Conservation (phyloP, 352 stramenopile genomes). For the Globisporangium irregulare region DNA sequence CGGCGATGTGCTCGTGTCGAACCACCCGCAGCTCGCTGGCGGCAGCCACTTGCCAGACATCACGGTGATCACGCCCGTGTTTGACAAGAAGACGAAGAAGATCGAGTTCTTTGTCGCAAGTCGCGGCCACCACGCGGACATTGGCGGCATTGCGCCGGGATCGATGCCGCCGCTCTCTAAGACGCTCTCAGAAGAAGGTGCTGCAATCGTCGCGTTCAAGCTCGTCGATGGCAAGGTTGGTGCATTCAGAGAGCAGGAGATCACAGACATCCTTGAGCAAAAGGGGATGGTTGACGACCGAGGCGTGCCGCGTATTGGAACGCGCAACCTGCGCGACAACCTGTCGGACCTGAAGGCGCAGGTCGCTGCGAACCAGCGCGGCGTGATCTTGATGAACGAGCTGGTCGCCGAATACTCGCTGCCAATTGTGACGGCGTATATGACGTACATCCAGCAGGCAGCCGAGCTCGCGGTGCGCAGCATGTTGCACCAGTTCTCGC, state of each 20-base stretch:
- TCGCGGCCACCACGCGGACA: slow-evolving; percentile 97
- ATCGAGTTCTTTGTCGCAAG: slow-evolving; percentile 99
- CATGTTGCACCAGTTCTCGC: slow-evolving; percentile 95
- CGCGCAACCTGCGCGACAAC: slow-evolving; percentile 97
- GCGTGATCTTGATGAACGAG: slow-evolving; percentile 94
- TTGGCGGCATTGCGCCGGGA: slow-evolving; percentile 95
- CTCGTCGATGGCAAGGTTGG: slow-evolving; percentile 92
- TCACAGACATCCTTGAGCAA: slow-evolving; percentile 94
- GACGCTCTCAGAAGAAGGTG: slow-evolving; percentile 96
- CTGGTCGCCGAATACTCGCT: slow-evolving; percentile 96
- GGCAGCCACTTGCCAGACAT: slow-evolving; percentile 98
- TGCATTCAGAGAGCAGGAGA: slow-evolving; percentile 96
- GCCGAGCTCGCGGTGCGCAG: slow-evolving; percentile 93
- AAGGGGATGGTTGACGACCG: slow-evolving; percentile 83
- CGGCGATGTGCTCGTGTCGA: slow-evolving; percentile 98
- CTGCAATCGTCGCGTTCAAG: slow-evolving; percentile 99
- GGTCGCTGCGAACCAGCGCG: slow-evolving; percentile 97
- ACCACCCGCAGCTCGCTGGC: slow-evolving; percentile 98
- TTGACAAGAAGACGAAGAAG: slow-evolving; percentile 84
- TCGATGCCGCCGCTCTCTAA: slow-evolving; percentile 96
- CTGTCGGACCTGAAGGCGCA: slow-evolving; percentile 97
- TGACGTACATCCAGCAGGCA: slow-evolving; percentile 97
- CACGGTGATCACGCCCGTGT: slow-evolving; percentile 99
- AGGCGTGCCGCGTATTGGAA: slow-evolving; percentile 88
- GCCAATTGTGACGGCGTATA: slow-evolving; percentile 96